Percentiles rank a stretch among this genome's conserved stretches.
Conservation (phyloP, 805 yeast genomes). For the Saccharomyces jurei region DNA sequence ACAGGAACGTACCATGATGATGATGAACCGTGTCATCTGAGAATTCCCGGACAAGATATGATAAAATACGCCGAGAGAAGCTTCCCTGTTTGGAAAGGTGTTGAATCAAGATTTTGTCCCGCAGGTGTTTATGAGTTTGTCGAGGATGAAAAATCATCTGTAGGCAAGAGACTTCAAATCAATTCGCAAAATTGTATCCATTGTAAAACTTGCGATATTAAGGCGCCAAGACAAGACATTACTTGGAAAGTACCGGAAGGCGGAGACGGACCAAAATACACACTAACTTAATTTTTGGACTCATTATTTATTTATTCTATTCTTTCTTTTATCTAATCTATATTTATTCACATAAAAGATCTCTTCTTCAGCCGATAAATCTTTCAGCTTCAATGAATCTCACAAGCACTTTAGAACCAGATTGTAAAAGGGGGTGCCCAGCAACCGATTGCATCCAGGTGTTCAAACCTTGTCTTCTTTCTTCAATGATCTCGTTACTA, state of each 20-base stretch:
- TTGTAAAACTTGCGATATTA: slow-evolving; percentile 97
- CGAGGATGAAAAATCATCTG: slow-evolving; percentile 46
- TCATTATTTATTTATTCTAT: slow-evolving; percentile 1
- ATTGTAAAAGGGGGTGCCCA: slow-evolving; percentile 88
- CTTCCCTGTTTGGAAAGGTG: slow-evolving; percentile 74
- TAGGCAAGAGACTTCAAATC: slow-evolving; percentile 81
- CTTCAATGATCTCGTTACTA: slow-evolving; percentile 74
- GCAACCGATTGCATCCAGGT: slow-evolving; percentile 71
- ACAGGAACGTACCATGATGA: slow-evolving; percentile 96
- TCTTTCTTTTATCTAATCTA: neutral
- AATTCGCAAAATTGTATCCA: slow-evolving; percentile 97
- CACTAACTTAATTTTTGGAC: slow-evolving; percentile 15
- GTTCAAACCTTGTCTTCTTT: slow-evolving; percentile 75
- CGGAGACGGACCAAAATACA: slow-evolving; percentile 96
- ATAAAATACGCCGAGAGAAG: slow-evolving; percentile 58
- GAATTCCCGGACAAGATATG: slow-evolving; percentile 56
- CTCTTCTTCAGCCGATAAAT: slow-evolving; percentile 20
- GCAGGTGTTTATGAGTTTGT: slow-evolving; percentile 95
- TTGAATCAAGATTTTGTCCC: slow-evolving; percentile 91
- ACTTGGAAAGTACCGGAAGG: slow-evolving; percentile 98
- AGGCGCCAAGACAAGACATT: slow-evolving; percentile 90
- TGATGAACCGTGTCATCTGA: slow-evolving; percentile 82
- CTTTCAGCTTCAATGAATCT: slow-evolving; percentile 81
- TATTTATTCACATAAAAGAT: neutral
- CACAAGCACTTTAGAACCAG: slow-evolving; percentile 69